phyloP scores from a whole-genome alignment of 2,329 filamentous ascomycete genomes.

The Ophiostoma sp. region DNA sequence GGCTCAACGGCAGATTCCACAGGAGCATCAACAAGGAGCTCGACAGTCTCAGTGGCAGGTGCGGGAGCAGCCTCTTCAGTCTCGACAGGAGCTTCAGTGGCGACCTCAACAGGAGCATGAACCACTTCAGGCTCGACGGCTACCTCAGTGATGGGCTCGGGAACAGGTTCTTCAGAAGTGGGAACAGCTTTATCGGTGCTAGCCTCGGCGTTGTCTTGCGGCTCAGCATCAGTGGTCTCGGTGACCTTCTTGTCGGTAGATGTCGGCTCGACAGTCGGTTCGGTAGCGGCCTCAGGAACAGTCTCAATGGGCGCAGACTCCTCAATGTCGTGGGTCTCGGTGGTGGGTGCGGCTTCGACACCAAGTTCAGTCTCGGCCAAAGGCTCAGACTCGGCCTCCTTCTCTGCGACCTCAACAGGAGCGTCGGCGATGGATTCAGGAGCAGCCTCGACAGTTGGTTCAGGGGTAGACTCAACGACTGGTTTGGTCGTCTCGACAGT shows the following conservation, averaged over 20 bases:
- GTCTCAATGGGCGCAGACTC: slow-evolving; percentile 3
- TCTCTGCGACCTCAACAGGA: slow-evolving; percentile 21
- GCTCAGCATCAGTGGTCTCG: not conserved
- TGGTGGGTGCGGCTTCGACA: not conserved
- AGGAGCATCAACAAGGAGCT: not conserved
- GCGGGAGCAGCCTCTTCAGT: no score
- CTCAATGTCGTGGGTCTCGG: not conserved
- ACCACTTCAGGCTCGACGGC: not conserved
- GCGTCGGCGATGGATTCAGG: slow-evolving; percentile 15
- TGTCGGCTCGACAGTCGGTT: slow-evolving; percentile 7
- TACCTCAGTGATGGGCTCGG: not conserved
- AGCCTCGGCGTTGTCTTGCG: not conserved
- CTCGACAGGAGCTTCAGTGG: not conserved
- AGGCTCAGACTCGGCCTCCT: not conserved
- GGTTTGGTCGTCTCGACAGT: not conserved
- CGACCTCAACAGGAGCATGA: not conserved
- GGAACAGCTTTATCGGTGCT: not conserved
- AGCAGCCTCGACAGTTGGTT: not conserved
- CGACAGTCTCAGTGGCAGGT: no score
- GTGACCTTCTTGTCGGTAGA: not conserved
- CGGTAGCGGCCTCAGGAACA: not conserved
- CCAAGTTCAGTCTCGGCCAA: not conserved
- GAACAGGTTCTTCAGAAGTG: not conserved
- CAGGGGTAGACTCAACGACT: not conserved
- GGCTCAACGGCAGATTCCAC: not conserved